Evolutionary conservation across 352 stramenopile species (phyloP), one percentile per base, ranked within the genome.

Genomic region (Phytophthora multivora): DNA sequence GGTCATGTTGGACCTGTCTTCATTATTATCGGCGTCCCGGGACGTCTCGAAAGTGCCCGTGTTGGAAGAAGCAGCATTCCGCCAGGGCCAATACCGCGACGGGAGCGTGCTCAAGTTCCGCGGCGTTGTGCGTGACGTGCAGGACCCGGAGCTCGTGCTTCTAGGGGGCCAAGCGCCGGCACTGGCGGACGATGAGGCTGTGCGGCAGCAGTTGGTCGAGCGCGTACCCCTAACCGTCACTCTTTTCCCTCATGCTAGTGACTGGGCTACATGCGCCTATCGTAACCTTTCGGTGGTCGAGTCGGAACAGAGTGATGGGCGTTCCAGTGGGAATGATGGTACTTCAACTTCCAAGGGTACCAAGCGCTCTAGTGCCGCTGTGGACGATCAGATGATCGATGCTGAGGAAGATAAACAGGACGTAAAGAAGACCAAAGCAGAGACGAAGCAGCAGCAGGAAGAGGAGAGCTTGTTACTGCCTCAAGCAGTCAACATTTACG

Each of bases 91-190:
- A 41, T 93, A 93, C 65, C 54, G 53, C 30, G 74, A 91, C 39
- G 83, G 79, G 16, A 64, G 64, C 11, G 39, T 88, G 52, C 71
- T 93, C 51, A 73, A 73, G 33, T 89, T 90, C 57, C 84, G 82
- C 43, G 84, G 84, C 28, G 74, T 91, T 28, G 68, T 93, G n/a
- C 66, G 76, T 43, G 82, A 91, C 57, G 79, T 93, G 51, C 77
- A 84, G 31, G 82, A 91, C 64, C 82, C 84, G 4, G 84, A 93
- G 63, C 56, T 93, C 12, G 81, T 93, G 45, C 42, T 83, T 41
- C 49, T 90, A 16, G 50, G 33, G 2, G 51, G 49, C 23, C 49
- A 62, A 9, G 19, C 47, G 13, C 31, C 33, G 5, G 18, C 33
- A 15, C 39, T 46, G 5, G 55, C 30, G 2, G 46, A 53, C n/a